Evolutionary conservation across 140 eudicot genomes (phyloP), one percentile per base, ranked within the genome.

Genomic region (Ambrosia hybrid): DNA sequence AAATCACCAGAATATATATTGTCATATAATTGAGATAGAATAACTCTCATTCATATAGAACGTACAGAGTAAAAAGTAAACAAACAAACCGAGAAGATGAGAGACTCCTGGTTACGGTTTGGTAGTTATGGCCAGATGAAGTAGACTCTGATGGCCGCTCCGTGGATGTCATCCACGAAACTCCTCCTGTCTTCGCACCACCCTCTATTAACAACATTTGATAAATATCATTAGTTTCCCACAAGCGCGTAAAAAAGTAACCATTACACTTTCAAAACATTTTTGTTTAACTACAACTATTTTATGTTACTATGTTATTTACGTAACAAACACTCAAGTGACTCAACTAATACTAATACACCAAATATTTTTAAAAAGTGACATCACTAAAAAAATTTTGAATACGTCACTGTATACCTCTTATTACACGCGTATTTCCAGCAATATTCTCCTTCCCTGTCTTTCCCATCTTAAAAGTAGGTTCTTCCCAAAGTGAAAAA

Each of bases 371-470:
- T 21, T 0, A 21, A 21, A 21, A 21, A 21, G 30, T 21, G 30
- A 21, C 30, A 21, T 21, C 30, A 21, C 30, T 80, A 75, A 45
- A n/a, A n/a, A n/a, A n/a, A n/a, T n/a, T n/a, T n/a, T n/a, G n/a
- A n/a, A n/a, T n/a, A n/a, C n/a, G n/a, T n/a, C n/a, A n/a, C n/a
- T n/a, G n/a, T n/a, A 39, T 86, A 91, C 98, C 98, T 87, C 79
- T 80, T 5, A 76, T 66, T 15, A 75, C 72, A 52, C 83, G 86
- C 48, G 78, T 71, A 48, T 78, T 84, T 17, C 81, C 90, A n/a
- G 72, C 70, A 80, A 73, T 76, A 85, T 92, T 92, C 95, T 92
- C 98, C 92, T 87, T 92, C 95, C 96, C 92, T 80, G 96, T 84
- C 91, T 92, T 86, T 87, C 96, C 98, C 95, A 87, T 89, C 30